A percentile compares a stretch with the other conserved stretches of the same genome.
Conservation (phyloP, 2,329 filamentous ascomycete genomes). For the Ceratocystis ficicola region DNA sequence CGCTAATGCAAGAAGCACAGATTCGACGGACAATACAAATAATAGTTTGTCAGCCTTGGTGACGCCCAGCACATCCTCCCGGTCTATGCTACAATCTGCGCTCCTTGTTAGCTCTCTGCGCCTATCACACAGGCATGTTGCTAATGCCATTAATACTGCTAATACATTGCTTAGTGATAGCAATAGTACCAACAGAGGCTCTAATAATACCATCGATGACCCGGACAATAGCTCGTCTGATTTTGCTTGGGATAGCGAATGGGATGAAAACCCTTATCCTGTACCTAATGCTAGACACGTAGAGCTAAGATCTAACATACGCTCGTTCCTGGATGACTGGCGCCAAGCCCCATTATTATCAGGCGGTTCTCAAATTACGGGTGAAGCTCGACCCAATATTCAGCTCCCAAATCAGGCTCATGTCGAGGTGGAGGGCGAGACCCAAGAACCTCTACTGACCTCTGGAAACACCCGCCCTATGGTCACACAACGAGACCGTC, state of each 20-base stretch:
- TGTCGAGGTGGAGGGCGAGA: background rate
- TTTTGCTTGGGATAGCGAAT: background rate
- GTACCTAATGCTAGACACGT: too few species aligned
- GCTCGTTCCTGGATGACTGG: too few species aligned
- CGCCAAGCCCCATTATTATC: background rate
- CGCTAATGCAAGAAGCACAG: background rate
- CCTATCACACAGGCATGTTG: background rate
- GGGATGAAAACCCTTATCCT: background rate
- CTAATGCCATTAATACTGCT: too few species aligned
- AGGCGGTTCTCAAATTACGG: background rate
- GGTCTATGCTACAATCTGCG: background rate
- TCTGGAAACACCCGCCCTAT: too few species aligned
- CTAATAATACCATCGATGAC: background rate
- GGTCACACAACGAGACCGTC: too few species aligned
- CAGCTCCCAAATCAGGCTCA: background rate
- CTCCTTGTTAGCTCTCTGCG: slow-evolving; percentile 5
- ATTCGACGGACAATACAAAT: background rate
- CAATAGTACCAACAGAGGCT: background rate
- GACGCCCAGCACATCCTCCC: background rate
- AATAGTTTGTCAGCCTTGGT: background rate
- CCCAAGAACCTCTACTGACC: background rate
- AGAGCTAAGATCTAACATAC: too few species aligned
- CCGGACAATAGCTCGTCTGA: background rate
- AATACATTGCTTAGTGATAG: background rate
- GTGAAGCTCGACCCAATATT: background rate